Percentiles rank a stretch among this genome's conserved stretches.
Conservation (phyloP, 75 land plant genomes). For the Ceratopteris richardii region DNA sequence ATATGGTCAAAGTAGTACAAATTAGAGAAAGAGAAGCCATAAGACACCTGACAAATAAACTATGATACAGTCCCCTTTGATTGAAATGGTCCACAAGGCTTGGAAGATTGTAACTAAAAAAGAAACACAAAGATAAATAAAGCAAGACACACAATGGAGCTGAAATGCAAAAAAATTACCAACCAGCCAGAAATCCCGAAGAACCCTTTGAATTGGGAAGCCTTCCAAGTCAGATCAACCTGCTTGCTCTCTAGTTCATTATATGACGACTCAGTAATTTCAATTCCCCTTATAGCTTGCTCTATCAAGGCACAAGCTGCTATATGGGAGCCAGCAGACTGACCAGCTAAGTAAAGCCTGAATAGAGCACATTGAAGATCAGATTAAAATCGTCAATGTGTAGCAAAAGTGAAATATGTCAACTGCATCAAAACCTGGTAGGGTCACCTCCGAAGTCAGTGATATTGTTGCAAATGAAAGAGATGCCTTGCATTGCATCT, state of each 20-base stretch:
- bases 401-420: no score
- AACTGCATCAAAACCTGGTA: constrained; percentile 42
- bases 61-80: constrained; percentile 64
- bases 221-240: constrained; percentile 58
- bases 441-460: constrained; percentile 84
- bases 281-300: constrained; percentile 67
- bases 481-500: constrained; percentile 81
- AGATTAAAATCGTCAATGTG: no score
- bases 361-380: no score
- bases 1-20: no score
- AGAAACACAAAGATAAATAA: no score
- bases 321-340: constrained; percentile 97
- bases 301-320: constrained; percentile 73
- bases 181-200: constrained; percentile 96
- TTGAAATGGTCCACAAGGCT: constrained; percentile 85
- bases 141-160: no score
- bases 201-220: constrained; percentile 78
- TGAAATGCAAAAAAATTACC: constrained; percentile 1
- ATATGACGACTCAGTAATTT: constrained; percentile 1
- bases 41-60: constrained; percentile 73
- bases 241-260: not conserved
- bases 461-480: constrained; percentile 69
- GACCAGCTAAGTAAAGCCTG: constrained; percentile 87
- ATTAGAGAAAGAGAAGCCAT: not conserved
- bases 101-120: constrained; percentile 70